A percentile compares a stretch with the other conserved stretches of the same genome.
These are phyloP conservation scores for Penicillium sp. DNA, from an alignment of 2,329 filamentous ascomycete species.

Conservation along the genomic window DNA sequence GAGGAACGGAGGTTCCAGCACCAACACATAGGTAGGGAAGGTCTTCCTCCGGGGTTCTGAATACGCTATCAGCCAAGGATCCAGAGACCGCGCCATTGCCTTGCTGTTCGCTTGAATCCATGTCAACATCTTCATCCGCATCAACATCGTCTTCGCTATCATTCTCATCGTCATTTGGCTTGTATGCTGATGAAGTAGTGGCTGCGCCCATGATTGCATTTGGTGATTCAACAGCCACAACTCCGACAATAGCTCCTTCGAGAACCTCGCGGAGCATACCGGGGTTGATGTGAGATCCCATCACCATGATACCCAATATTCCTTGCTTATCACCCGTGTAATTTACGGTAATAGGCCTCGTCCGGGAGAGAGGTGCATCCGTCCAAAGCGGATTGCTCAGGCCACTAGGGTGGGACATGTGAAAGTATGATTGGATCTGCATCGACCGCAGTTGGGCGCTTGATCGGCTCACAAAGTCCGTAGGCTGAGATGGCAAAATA, in stretches of 20 bases:
- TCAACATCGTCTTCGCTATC: slow-evolving; percentile 17
- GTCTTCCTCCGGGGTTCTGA: slow-evolving; percentile 46
- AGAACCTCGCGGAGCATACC: slow-evolving; percentile 55
- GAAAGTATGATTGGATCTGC: slow-evolving; percentile 66
- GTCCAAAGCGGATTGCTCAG: slow-evolving; percentile 48
- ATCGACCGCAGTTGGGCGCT: slow-evolving; percentile 58
- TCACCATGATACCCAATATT: slow-evolving; percentile 56
- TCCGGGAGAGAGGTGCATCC: slow-evolving; percentile 49
- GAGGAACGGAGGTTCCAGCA: slow-evolving; percentile 45
- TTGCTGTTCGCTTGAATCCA: slow-evolving; percentile 22
- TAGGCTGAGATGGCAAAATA: slow-evolving; percentile 52
- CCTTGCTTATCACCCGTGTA: slow-evolving; percentile 52
- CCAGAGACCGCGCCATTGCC: background rate
- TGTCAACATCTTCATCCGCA: slow-evolving; percentile 25
- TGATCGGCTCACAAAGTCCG: slow-evolving; percentile 50
- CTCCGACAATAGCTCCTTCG: slow-evolving; percentile 58
- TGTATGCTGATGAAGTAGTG: background rate
- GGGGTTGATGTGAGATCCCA: slow-evolving; percentile 54
- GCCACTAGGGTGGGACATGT: slow-evolving; percentile 43
- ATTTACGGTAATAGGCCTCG: slow-evolving; percentile 53
- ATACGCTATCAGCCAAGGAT: slow-evolving; percentile 32
- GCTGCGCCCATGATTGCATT: slow-evolving; percentile 32
- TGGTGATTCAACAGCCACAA: slow-evolving; percentile 54
- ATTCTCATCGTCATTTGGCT: slow-evolving; percentile 1
- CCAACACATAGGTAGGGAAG: slow-evolving; percentile 57